phyloP scores from a whole-genome alignment of 768 basidiomycete genomes.

The Dentipellis sp. region DNA sequence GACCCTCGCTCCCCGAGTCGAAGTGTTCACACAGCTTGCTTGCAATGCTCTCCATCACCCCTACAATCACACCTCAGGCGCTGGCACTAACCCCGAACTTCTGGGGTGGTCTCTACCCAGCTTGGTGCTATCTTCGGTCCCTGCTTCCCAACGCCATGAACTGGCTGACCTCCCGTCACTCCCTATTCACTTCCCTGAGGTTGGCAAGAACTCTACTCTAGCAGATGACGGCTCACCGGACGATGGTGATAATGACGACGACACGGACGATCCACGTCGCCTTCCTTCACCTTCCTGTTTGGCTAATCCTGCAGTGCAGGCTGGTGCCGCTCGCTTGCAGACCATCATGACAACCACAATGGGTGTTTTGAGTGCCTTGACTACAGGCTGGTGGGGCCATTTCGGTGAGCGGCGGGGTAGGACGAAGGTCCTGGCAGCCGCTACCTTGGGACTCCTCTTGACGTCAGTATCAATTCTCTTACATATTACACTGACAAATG shows the following conservation, averaged over 20 bases:
- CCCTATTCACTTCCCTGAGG: constrained; percentile 4
- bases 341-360: constrained; percentile 68
- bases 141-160: background rate
- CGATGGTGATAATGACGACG: constrained; percentile 16
- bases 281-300: constrained; percentile 30
- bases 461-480: constrained; percentile 50
- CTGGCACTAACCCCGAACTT: constrained; percentile 2
- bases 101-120: background rate
- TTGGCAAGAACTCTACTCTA: background rate
- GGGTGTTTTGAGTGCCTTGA: constrained; percentile 72
- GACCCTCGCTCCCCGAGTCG: constrained; percentile 69
- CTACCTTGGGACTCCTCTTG: constrained; percentile 59
- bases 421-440: constrained; percentile 59
- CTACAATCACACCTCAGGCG: constrained; percentile 27
- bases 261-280: constrained; percentile 29
- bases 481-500: constrained; percentile 15
- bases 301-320: constrained; percentile 49
- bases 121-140: background rate
- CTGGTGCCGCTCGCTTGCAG: constrained; percentile 65
- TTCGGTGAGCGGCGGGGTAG: constrained; percentile 71
- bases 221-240: background rate
- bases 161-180: background rate
- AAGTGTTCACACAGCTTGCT: constrained; percentile 71
- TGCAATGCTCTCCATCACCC: constrained; percentile 46
- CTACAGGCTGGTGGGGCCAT: constrained; percentile 83